Evolutionary conservation across 768 basidiomycete genomes (phyloP), one percentile per base, ranked within the genome.

Genomic region (Boletus reticulatus): DNA sequence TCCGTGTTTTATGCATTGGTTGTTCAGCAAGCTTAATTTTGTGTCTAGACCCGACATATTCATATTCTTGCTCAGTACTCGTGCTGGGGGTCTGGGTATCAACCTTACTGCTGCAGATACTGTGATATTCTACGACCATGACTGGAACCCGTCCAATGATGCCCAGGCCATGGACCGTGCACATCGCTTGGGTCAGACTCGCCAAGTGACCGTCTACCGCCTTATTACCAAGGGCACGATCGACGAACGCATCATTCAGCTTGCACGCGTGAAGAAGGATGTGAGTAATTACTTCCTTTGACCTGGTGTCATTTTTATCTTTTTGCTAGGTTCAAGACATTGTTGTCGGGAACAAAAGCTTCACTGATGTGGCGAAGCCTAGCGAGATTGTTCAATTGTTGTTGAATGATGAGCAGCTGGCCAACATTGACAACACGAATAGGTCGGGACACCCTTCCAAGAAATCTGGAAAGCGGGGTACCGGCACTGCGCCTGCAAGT

Each of bases 111-210:
- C 96, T 4, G 70, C 70, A 10, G 70, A 71, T 43, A 71, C 70
- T 8, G 70, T 71, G 19, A 8, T 64, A 55, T 64, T 69, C 46
- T 60, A 58, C 37, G 58, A 65, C 44, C 64, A 65, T 48, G 64
- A 62, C 39, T 66, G 60, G 70, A 98, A 98, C 67, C 95, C 95
- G 13, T 95, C 93, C 16, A 97, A 96, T 64, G 95, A 98, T 70
- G 92, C 95, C 34, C 95, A 98, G 69, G 95, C 95, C 14, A 98
- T 98, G 95, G 95, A 97, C 66, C 90, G 95, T 61, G 95, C 95
- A 16, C 95, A 98, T 75, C 91, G 95, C 62, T 81, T 98, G 14
- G 95, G 95, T 31, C 95, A 98, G 72, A 98, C 94, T 7, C 89
- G 93, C 44, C 95, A 98, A 75, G 95, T 98, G 53, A 98, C 94